Base-by-base conservation (phyloP, 495 filamentous ascomycete species). In the Xeromyces bisporus region DNA sequence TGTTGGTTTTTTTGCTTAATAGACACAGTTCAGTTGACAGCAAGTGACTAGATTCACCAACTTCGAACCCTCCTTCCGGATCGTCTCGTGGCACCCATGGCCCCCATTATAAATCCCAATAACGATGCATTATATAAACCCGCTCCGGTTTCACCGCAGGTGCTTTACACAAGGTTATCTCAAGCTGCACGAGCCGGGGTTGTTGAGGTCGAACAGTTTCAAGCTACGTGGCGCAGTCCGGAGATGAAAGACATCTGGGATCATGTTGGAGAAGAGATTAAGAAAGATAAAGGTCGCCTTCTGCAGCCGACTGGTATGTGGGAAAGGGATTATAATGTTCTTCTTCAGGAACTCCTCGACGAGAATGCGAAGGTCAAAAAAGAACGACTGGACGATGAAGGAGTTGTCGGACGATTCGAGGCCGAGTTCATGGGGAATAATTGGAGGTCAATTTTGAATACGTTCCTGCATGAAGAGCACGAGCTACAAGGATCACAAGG, bases 41-140 rank as follows among this genome's bases (percentile, higher is more conserved):
- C n/a, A 36, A 41, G 18, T 21, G 9, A 4, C 5, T 26, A 63
- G 56, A 55, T 63, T 28, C 59, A 63, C 37, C 46, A 55, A 36
- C 39, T 63, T 16, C 59, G 59, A 23, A 44, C 48, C 10, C 36
- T 59, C n/a, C 42, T 63, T 7, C 59, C 59, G 0, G 47, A 49
- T 3, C 48, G 57, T 0, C 32, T 60, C 5, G 32, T 63, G 21
- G 52, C 51, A 9, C 57, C 59, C 6, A 20, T 63, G 6, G 35
- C 35, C 2, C 49, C 52, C 1, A 48, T 53, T 12, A 33, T 50
- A 18, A 53, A 53, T 14, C 47, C 52, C 12, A 28, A 38, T 6
- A 40, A 38, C 15, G 37, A 28, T 4, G 25, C 42, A 12, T 14
- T 31, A 3, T 21, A 34, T 12, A 40, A 36, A 7, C 23, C 42